A percentile compares a stretch with the other conserved stretches of the same genome.
phyloP scores from a whole-genome alignment of 495 filamentous ascomycete species.

The Cladorrhinum samala region DNA sequence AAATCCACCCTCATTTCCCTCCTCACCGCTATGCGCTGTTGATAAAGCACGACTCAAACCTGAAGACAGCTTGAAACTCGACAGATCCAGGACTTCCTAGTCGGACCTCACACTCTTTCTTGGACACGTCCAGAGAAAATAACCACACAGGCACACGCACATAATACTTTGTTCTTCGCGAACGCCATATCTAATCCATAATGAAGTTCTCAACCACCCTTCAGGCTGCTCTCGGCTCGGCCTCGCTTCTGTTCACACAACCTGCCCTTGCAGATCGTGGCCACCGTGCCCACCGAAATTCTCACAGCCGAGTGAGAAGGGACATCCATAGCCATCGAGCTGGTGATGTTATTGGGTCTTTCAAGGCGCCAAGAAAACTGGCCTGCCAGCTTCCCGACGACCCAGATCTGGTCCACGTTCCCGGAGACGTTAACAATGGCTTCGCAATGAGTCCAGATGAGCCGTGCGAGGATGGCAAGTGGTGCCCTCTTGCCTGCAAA shows the following conservation, averaged over 20 bases:
- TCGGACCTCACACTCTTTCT: not conserved
- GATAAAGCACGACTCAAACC: no score
- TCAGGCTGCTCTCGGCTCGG: slow-evolving; percentile 44
- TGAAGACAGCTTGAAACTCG: no score
- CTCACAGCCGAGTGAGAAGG: slow-evolving; percentile 29
- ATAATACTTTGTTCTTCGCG: not conserved
- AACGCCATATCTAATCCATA: not conserved
- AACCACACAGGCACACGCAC: slow-evolving; percentile 2
- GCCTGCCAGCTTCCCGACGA: slow-evolving; percentile 61
- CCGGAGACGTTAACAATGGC: slow-evolving; percentile 59
- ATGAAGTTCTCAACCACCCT: slow-evolving; percentile 48
- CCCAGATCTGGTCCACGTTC: slow-evolving; percentile 63
- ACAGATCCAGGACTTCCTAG: no score
- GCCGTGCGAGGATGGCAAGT: slow-evolving; percentile 59
- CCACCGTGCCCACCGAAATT: slow-evolving; percentile 30
- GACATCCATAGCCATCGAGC: slow-evolving; percentile 27
- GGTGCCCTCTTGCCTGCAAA: slow-evolving; percentile 75
- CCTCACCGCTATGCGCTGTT: not conserved
- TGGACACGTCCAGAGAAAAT: not conserved
- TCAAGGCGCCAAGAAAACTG: slow-evolving; percentile 34
- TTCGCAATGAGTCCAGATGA: slow-evolving; percentile 82
- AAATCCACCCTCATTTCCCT: not conserved
- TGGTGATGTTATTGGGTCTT: slow-evolving; percentile 17
- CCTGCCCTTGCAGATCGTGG: slow-evolving; percentile 23
- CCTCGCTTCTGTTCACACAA: slow-evolving; percentile 36